Conservation (phyloP, 495 filamentous ascomycete species). For the Aspergillus wentii region DNA sequence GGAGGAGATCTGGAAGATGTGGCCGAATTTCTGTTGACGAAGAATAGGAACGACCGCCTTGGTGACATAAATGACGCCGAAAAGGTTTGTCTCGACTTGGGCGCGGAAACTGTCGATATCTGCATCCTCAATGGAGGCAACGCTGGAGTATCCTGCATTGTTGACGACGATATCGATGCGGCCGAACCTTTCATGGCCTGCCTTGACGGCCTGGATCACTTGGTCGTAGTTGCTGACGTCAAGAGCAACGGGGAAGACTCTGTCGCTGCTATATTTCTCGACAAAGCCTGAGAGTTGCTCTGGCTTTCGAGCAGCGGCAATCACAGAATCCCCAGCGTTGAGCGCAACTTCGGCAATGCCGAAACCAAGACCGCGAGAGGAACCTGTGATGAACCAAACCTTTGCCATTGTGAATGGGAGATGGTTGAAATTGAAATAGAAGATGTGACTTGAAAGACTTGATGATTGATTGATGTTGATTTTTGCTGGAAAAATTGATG, state of each 20-base stretch:
- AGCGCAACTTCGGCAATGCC: constrained; percentile 42
- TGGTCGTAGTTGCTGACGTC: constrained; percentile 13
- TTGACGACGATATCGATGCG: constrained; percentile 23
- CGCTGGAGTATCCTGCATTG: constrained; percentile 18
- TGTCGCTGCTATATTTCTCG: background rate
- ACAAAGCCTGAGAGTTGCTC: background rate
- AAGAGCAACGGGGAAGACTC: constrained; percentile 11
- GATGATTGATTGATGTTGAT: too few species aligned
- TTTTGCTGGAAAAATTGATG: too few species aligned
- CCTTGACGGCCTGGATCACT: constrained; percentile 8
- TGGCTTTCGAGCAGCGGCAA: constrained; percentile 44
- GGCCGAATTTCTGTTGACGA: constrained; percentile 5
- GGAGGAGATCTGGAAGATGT: constrained; percentile 28
- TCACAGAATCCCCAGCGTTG: constrained; percentile 38
- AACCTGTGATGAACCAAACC: constrained; percentile 20
- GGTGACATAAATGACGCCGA: constrained; percentile 11
- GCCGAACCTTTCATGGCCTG: constrained; percentile 14
- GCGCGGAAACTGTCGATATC: constrained; percentile 10
- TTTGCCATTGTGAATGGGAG: constrained; percentile 6
- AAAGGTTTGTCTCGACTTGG: constrained; percentile 20
- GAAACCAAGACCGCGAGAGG: constrained; percentile 46
- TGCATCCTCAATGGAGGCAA: constrained; percentile 13
- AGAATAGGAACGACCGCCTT: constrained; percentile 7
- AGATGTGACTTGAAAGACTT: too few species aligned
- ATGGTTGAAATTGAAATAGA: too few species aligned